These are phyloP conservation scores for Bidens hawaiensis DNA, from an alignment of 140 eudicot species.

Conservation along the genomic window DNA sequence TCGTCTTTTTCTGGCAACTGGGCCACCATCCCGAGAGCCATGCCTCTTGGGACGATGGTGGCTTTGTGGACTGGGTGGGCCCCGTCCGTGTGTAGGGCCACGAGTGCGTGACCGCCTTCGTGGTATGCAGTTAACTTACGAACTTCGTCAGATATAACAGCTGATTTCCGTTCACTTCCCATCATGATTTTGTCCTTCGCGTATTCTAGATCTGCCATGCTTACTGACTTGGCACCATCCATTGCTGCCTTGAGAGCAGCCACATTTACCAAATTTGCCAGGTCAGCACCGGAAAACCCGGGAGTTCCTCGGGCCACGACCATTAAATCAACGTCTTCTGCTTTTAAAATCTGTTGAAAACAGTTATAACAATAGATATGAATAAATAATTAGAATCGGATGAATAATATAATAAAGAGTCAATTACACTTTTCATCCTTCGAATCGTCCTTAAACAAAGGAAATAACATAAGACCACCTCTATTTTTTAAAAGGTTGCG, in stretches of 20 bases:
- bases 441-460: too few relatives aligned
- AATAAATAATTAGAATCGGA: background rate
- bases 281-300: conserved; percentile 96
- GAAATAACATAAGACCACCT: too few relatives aligned
- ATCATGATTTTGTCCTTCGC: conserved; percentile 94
- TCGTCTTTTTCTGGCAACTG: conserved; percentile 86
- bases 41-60: conserved; percentile 89
- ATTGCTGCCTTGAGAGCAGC: conserved; percentile 98
- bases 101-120: conserved; percentile 97
- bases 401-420: background rate
- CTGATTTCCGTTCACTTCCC: conserved; percentile 93
- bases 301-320: conserved; percentile 94
- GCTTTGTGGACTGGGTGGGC: conserved; percentile 98
- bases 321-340: conserved; percentile 83
- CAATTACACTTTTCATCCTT: too few relatives aligned
- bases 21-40: conserved; percentile 91
- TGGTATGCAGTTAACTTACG: conserved; percentile 82
- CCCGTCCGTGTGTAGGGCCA: conserved; percentile 89
- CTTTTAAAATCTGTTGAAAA: conserved; percentile 69
- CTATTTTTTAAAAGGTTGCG: too few relatives aligned
- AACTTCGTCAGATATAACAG: conserved; percentile 71
- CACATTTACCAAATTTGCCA: conserved; percentile 84
- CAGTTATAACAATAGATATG: background rate
- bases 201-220: conserved; percentile 71
- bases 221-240: conserved; percentile 92